Base-by-base conservation (phyloP, 75 land plant species). In the Gnetum montanum region DNA sequence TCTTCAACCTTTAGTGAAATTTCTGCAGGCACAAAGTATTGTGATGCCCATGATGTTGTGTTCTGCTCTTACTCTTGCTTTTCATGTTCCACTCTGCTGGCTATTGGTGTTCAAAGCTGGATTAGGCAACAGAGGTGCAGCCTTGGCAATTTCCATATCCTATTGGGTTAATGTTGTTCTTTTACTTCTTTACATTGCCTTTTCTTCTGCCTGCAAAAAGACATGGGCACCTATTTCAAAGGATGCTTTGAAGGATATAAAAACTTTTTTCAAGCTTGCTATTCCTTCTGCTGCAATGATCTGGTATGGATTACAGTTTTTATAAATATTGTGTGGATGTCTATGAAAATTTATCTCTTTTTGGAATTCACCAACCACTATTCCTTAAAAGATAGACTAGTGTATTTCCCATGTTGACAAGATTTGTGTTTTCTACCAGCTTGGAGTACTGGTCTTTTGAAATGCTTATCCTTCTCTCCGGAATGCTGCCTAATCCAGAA, bases 221-320 rank as follows among this genome's bases (percentile, higher is more conserved):
- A 81, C 93, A 18, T 78, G 88, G 81, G 57, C 60, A 20, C 68
- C 82, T 1, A 78, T 84, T 47, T 61, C 88, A 13, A 60, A 37
- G 50, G 79, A 88, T 44, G 80, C 94, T 18, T 73, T 87, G 6
- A 43, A 56, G 31, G 83, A 75, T 54, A 18, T 88, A 1, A 18
- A 29, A 4, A 43, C 38, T 8, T 84, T 84, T 57, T 36, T 88
- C 19, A 70, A 26, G 52, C 80, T 91, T 33, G 93, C 89, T 1
- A 30, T 84, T 54, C 89, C 85, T 30, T 84, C 94, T n/a, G 81
- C 78, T 20, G 33, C 73, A 13, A 91, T 91, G 94, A 60, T 88
- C 19, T 87, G 93, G 92, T 90, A 80, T 33, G 11, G 4, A 20
- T 2, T 16, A 31, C 36, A n/a, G 13, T 19, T 49, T 33, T 20